Base-by-base conservation (phyloP, 2,329 filamentous ascomycete species). In the Didymella pinodella region DNA sequence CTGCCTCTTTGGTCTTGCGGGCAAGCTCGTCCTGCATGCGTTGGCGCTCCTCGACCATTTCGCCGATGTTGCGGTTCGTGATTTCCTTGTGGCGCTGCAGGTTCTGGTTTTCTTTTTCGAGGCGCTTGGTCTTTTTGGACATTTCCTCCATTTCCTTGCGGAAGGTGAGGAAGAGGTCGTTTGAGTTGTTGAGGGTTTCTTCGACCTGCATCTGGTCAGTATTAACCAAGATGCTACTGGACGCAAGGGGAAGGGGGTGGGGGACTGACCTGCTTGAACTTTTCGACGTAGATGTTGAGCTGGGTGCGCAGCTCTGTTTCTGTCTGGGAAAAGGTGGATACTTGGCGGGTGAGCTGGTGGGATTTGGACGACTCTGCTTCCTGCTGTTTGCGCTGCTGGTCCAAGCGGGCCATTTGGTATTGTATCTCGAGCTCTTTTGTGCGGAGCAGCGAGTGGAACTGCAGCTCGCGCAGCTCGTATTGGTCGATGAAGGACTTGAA, bases 91-190 rank as follows among this genome's bases (percentile, higher is more conserved):
- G 97, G 55, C 94, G 88, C 66, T 92, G 96, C 50, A 97, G 85
- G 18, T 87, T 90, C 69, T 95, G 90, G 71, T 99, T 98, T 74
- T 99, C 95, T 79, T 97, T 97, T 77, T 99, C 95, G 52, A 99
- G 83, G 26, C 93, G 89, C 79, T 97, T 97, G 6, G 94, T 97
- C 82, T 98, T 98, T 82, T 97, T 97, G 0, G 93, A 97, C 93
- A 98, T 98, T 74, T 98, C 95, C 79, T 98, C 95, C 93, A 98
- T 98, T 79, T 98, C 95, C 81, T 97, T 97, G 54, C 94, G 88
- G 80, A 98, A 98, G 0, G 95, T 97, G 67, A 97, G 83, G 78
- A 98, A 98, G 53, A 98, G 83, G 76, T 98, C 95, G 81, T 98
- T 98, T 79, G 92, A 97, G 76, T 97, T 98, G 80, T 97, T 98